Evolutionary conservation across 1,284 basidiomycete genomes (phyloP).

Genomic region (Sutorius eximius): DNA sequence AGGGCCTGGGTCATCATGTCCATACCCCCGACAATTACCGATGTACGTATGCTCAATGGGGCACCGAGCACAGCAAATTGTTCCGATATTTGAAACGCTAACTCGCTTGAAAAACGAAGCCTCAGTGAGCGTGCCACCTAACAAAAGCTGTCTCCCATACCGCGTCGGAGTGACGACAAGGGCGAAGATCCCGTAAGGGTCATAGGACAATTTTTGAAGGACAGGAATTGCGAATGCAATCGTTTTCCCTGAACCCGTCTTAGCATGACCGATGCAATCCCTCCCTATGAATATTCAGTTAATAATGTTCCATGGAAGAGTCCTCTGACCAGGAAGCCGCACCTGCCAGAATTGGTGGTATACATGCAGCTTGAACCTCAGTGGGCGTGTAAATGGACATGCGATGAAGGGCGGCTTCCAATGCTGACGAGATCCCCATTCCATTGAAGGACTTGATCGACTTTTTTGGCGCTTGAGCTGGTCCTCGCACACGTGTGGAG

Average conservation of each 20-base stretch:
- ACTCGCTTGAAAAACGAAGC: conserved; percentile 58
- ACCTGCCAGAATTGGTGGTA: conserved; percentile 85
- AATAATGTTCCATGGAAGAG: not conserved
- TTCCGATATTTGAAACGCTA: conserved; percentile 96
- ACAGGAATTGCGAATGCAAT: conserved; percentile 97
- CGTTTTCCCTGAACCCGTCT: conserved; percentile 98
- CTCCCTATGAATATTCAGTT: conserved; percentile 45
- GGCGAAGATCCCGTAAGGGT: conserved; percentile 94
- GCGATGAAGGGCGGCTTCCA: conserved; percentile 70
- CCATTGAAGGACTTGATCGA: conserved; percentile 53
- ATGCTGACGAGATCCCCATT: conserved; percentile 72
- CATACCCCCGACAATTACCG: conserved; percentile 96
- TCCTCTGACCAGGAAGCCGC: conserved; percentile 26
- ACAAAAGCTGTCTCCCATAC: conserved; percentile 42
- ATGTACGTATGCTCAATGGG: conserved; percentile 77
- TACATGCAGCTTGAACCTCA: conserved; percentile 87
- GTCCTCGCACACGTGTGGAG: not conserved
- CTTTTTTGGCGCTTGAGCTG: not conserved
- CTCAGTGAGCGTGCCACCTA: not conserved
- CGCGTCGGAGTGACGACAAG: conserved; percentile 93
- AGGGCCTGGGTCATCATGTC: conserved; percentile 96
- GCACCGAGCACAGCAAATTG: conserved; percentile 93
- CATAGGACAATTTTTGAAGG: conserved; percentile 82
- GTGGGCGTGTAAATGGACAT: conserved; percentile 91
- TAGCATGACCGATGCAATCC: conserved; percentile 96